Conservation (phyloP, 371 early-diverging fungal species). For the Phascolomyces articulosus region DNA sequence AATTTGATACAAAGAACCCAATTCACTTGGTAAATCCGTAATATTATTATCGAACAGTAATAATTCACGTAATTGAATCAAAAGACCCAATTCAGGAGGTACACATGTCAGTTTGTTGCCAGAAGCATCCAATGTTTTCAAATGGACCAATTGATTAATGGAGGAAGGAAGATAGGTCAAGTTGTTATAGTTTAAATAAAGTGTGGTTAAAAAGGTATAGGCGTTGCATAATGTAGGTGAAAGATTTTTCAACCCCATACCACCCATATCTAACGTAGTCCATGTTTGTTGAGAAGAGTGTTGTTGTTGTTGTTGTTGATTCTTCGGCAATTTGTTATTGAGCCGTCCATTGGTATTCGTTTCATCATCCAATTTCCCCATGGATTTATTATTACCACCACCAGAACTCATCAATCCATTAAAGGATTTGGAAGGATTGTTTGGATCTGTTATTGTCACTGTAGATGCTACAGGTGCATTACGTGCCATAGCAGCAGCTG, state of each 20-base stretch:
- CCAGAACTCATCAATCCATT: slow-evolving; percentile 26
- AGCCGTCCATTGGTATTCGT: slow-evolving; percentile 5
- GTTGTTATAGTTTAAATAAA: slow-evolving; percentile 94
- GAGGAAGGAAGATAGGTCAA: slow-evolving; percentile 77
- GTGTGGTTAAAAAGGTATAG: slow-evolving; percentile 84
- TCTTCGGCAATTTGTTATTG: slow-evolving; percentile 4
- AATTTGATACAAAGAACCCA: slow-evolving; percentile 92
- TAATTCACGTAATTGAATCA: slow-evolving; percentile 85
- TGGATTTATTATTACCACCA: slow-evolving; percentile 12
- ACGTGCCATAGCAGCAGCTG: slow-evolving; percentile 69
- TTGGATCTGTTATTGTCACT: slow-evolving; percentile 67
- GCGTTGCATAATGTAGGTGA: slow-evolving; percentile 68
- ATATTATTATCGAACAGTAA: slow-evolving; percentile 94
- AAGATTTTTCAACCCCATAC: slow-evolving; percentile 89
- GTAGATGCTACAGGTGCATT: slow-evolving; percentile 53
- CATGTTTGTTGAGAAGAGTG: slow-evolving; percentile 46
- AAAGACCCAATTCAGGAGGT: slow-evolving; percentile 93
- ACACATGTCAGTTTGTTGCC: slow-evolving; percentile 91
- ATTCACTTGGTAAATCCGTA: slow-evolving; percentile 85
- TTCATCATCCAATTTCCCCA: slow-evolving; percentile 4
- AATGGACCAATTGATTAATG: slow-evolving; percentile 66
- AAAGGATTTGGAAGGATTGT: slow-evolving; percentile 56
- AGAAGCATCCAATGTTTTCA: slow-evolving; percentile 83
- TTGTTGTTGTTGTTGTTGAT: slow-evolving; percentile 11
- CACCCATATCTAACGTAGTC: slow-evolving; percentile 89